Conservation (phyloP, 106 monocot genomes). For the Phalaenopsis aphrodite region DNA sequence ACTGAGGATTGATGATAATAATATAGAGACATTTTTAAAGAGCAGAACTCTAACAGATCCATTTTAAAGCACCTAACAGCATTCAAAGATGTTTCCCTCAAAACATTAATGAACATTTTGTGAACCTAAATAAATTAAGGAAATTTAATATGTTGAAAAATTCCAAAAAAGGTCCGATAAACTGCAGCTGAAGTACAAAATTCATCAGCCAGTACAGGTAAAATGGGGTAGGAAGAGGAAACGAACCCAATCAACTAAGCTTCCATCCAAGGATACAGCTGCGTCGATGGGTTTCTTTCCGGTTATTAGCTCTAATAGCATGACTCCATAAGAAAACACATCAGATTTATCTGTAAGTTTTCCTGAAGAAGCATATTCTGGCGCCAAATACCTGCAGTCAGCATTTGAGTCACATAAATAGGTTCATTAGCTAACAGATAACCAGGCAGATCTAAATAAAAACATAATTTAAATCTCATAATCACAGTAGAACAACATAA, state of each 20-base stretch:
- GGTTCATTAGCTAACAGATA: no score
- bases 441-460: no score
- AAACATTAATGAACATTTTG: background rate
- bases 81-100: background rate
- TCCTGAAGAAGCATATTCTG: constrained; percentile 43
- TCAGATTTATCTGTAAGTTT: constrained; percentile 44
- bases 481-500: no score
- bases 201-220: background rate
- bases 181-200: background rate
- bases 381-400: constrained; percentile 38
- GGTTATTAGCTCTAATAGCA: constrained; percentile 50
- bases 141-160: background rate
- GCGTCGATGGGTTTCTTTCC: constrained; percentile 29
- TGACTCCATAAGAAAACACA: constrained; percentile 48
- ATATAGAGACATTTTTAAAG: background rate
- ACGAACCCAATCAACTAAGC: constrained; percentile 33
- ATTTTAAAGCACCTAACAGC: background rate
- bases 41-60: background rate
- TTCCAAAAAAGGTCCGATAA: background rate
- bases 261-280: constrained; percentile 19
- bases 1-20: background rate
- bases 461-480: no score
- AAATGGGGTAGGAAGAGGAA: background rate
- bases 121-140: background rate
- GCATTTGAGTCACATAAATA: background rate